Conservation (phyloP, 2,329 filamentous ascomycete genomes). For the Alternaria triticina region DNA sequence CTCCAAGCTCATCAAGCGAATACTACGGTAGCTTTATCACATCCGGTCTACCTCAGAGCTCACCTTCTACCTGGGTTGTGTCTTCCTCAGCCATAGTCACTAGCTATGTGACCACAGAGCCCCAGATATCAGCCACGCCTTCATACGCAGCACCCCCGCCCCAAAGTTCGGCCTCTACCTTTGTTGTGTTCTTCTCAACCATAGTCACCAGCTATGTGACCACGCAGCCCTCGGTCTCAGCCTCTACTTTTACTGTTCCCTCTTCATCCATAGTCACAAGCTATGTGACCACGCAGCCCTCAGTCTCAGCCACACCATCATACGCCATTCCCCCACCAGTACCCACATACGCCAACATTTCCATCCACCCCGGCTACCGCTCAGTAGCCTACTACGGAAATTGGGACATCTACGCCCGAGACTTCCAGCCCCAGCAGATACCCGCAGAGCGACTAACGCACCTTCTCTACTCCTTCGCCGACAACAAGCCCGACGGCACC, state of each 20-base stretch:
- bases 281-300: not conserved
- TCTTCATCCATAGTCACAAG: not conserved
- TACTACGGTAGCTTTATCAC: not conserved
- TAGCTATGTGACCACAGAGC: not conserved
- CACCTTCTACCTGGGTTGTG: not conserved
- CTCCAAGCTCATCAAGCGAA: not conserved
- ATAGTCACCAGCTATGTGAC: too few relatives aligned
- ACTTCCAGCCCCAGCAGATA: slow-evolving; percentile 84
- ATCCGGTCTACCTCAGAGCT: not conserved
- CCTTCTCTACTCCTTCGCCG: slow-evolving; percentile 89
- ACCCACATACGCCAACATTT: not conserved
- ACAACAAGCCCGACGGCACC: slow-evolving; percentile 81
- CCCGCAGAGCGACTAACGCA: slow-evolving; percentile 84
- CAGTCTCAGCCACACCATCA: not conserved
- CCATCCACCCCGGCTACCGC: slow-evolving; percentile 17
- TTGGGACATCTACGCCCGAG: slow-evolving; percentile 85
- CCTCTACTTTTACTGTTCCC: not conserved
- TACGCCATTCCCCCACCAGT: not conserved
- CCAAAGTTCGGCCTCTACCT: not conserved
- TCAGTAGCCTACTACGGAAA: slow-evolving; percentile 74
- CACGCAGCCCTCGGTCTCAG: not conserved
- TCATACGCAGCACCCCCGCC: not conserved
- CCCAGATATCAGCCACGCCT: not conserved
- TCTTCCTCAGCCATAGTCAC: not conserved
- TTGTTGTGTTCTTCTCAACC: not conserved